These are phyloP conservation scores for Marasmius oreades DNA, from an alignment of 1,284 basidiomycete genomes.

Conservation along the genomic window DNA sequence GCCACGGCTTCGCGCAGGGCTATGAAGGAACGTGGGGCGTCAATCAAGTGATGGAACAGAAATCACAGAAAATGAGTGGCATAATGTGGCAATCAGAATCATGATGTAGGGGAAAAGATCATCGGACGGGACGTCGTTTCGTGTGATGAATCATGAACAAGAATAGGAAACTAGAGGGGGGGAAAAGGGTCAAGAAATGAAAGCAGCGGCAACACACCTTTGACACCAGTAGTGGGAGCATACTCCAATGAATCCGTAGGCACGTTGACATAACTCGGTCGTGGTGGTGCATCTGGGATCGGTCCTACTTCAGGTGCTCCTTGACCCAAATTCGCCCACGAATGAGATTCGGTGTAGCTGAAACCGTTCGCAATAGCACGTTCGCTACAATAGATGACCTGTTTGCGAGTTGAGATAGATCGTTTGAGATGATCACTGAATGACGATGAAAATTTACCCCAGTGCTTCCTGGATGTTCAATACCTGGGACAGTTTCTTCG, in stretches of 20 bases:
- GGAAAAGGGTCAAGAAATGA: slow-evolving; percentile 12
- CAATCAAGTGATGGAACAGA: not conserved
- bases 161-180: not conserved
- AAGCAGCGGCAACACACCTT: slow-evolving; percentile 43
- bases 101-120: slow-evolving; percentile 2
- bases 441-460: slow-evolving; percentile 7
- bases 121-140: not conserved
- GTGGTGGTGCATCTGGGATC: slow-evolving; percentile 70
- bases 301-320: slow-evolving; percentile 88
- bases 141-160: not conserved
- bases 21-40: slow-evolving; percentile 12
- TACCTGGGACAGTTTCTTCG: slow-evolving; percentile 82
- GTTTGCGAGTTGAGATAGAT: not conserved
- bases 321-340: slow-evolving; percentile 82
- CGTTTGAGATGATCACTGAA: not conserved
- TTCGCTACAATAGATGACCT: slow-evolving; percentile 85
- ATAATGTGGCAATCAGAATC: not conserved
- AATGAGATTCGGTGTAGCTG: slow-evolving; percentile 69
- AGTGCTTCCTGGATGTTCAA: slow-evolving; percentile 58
- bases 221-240: slow-evolving; percentile 90
- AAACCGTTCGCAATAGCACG: slow-evolving; percentile 86
- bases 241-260: slow-evolving; percentile 84
- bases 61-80: not conserved
- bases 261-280: slow-evolving; percentile 61
- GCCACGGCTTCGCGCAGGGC: slow-evolving; percentile 75